Evolutionary conservation across 1,139 yeast genomes (phyloP).

Genomic region (Candida glucosophila): DNA sequence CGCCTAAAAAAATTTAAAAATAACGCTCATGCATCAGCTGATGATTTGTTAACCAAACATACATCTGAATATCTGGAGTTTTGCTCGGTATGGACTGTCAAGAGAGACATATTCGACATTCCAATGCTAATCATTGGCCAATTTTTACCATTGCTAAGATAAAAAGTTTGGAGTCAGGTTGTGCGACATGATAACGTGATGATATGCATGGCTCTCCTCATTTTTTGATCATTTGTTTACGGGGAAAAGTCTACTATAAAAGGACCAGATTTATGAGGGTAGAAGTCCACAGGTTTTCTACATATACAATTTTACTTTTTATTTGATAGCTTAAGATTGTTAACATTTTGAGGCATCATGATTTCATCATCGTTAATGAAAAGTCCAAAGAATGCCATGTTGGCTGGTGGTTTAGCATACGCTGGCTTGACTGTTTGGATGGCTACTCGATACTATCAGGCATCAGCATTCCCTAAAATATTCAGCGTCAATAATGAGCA

Average conservation of each 20-base stretch:
- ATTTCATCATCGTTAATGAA: no score
- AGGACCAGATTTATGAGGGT: no score
- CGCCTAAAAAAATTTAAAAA: constrained; percentile 24
- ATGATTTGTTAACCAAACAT: constrained; percentile 4
- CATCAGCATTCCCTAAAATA: constrained; percentile 16
- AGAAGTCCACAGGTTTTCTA: no score
- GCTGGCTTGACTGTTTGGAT: constrained; percentile 28
- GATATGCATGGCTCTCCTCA: no score
- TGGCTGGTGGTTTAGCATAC: constrained; percentile 27
- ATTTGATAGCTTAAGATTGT: no score
- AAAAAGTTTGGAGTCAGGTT: no score
- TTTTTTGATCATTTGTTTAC: no score
- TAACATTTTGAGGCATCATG: no score
- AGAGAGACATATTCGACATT: constrained; percentile 81
- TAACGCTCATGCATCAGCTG: background rate
- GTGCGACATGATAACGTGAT: no score
- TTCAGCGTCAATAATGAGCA: constrained; percentile 20
- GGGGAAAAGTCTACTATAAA: no score
- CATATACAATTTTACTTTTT: no score
- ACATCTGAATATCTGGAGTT: constrained; percentile 33
- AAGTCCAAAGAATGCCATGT: constrained; percentile 23
- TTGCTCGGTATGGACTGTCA: constrained; percentile 58
- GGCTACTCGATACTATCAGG: constrained; percentile 25
- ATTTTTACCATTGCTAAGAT: constrained; percentile 37
- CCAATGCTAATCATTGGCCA: constrained; percentile 52